Conservation (phyloP, 2,329 filamentous ascomycete genomes). For the Scedosporium aurantiacum region DNA sequence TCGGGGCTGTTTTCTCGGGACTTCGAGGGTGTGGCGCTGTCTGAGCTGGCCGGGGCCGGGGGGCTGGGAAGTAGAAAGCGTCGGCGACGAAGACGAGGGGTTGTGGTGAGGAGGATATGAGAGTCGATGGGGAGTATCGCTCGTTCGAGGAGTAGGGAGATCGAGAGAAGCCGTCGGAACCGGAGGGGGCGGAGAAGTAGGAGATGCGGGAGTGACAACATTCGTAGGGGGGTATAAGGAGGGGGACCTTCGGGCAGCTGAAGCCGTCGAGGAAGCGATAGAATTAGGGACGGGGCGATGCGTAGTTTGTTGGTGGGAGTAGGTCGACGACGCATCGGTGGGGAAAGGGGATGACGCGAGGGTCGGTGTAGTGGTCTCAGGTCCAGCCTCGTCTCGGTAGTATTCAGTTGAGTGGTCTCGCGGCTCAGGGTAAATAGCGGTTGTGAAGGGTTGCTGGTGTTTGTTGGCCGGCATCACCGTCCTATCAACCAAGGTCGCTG, state of each 20-base stretch:
- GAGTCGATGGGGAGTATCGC: slow-evolving; percentile 39
- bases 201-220: neutral
- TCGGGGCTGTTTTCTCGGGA: slow-evolving; percentile 60
- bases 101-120: slow-evolving; percentile 53
- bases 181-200: neutral
- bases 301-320: neutral
- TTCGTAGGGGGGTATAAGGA: neutral
- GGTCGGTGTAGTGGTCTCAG: neutral
- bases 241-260: neutral
- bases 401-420: neutral
- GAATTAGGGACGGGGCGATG: neutral
- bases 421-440: neutral
- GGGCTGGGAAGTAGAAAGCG: slow-evolving; percentile 33
- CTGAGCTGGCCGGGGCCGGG: slow-evolving; percentile 45
- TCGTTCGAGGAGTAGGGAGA: neutral
- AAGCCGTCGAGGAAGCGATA: neutral
- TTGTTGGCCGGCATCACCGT: neutral
- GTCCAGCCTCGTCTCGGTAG: neutral
- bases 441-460: neutral
- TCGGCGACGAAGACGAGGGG: slow-evolving; percentile 34
- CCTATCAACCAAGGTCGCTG: slow-evolving; percentile 1
- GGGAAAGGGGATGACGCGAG: neutral
- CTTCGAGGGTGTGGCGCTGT: slow-evolving; percentile 81
- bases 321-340: neutral
- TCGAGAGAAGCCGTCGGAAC: neutral